These are phyloP conservation scores for Phytophthora agathidicida DNA, from an alignment of 352 stramenopile genomes.

Conservation along the genomic window DNA sequence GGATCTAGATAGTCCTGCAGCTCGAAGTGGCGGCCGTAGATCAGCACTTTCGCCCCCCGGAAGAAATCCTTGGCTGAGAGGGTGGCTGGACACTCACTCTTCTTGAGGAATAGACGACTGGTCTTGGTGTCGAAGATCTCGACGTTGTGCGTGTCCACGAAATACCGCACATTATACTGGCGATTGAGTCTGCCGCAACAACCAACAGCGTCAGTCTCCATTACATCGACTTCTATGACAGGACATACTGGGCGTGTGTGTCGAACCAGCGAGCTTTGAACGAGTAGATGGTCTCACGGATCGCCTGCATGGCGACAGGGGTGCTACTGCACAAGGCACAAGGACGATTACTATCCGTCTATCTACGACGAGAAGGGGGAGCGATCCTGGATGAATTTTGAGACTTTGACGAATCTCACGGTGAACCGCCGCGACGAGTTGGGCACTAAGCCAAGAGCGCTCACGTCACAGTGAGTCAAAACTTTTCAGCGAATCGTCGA, in stretches of 20 bases:
- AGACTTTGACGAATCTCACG: too few species aligned
- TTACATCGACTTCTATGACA: not conserved
- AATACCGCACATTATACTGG: slow-evolving; percentile 85
- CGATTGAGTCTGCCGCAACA: slow-evolving; percentile 62
- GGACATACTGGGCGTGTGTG: slow-evolving; percentile 66
- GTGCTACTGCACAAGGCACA: too few species aligned
- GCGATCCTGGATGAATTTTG: too few species aligned
- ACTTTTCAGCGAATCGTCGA: slow-evolving; percentile 16
- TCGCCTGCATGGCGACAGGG: slow-evolving; percentile 55
- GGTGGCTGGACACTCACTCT: slow-evolving; percentile 78
- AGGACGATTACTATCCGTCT: too few species aligned
- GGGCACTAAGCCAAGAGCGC: not conserved
- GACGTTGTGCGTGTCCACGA: slow-evolving; percentile 74
- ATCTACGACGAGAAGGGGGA: too few species aligned
- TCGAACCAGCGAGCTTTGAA: slow-evolving; percentile 88
- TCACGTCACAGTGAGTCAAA: slow-evolving; percentile 11
- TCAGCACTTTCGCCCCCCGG: slow-evolving; percentile 78
- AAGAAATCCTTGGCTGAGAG: slow-evolving; percentile 83
- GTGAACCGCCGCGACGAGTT: slow-evolving; percentile 12
- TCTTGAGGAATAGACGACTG: slow-evolving; percentile 92
- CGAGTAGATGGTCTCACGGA: slow-evolving; percentile 79
- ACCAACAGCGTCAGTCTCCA: slow-evolving; percentile 1
- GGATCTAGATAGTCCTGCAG: slow-evolving; percentile 85
- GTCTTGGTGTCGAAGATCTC: slow-evolving; percentile 91
- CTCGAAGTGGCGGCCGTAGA: slow-evolving; percentile 86